These are phyloP conservation scores for Salix arbutifolia DNA, from an alignment of 345 rosid species.

Conservation along the genomic window DNA sequence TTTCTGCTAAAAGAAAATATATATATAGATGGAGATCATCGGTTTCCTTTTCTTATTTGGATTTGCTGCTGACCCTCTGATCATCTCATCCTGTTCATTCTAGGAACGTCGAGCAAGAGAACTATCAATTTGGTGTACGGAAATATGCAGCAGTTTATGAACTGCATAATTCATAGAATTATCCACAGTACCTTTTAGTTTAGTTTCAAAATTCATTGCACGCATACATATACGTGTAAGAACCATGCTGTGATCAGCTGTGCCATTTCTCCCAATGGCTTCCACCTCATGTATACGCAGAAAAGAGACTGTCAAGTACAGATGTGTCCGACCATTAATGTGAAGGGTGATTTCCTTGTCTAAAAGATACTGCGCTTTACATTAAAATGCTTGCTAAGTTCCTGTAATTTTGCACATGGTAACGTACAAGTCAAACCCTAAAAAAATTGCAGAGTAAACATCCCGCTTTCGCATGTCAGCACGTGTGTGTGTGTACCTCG, in stretches of 20 bases:
- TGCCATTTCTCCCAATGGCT: not conserved
- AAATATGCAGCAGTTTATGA: not conserved
- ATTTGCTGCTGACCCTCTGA: not conserved
- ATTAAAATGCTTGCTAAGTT: not conserved
- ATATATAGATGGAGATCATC: not conserved
- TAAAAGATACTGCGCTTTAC: not conserved
- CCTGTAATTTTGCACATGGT: not conserved
- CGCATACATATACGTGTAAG: not conserved
- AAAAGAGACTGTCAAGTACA: not conserved
- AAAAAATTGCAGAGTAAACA: conserved; percentile 9
- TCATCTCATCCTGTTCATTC: not conserved
- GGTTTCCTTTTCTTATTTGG: not conserved
- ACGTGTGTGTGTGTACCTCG: too few relatives aligned
- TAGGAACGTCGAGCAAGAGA: not conserved
- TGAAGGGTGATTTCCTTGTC: not conserved
- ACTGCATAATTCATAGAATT: not conserved
- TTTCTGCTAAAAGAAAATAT: not conserved
- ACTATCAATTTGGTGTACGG: not conserved
- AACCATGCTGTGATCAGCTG: not conserved
- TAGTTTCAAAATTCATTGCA: not conserved
- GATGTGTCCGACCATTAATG: not conserved
- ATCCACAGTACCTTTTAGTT: not conserved
- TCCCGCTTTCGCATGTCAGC: conserved; percentile 7
- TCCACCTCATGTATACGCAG: conserved; percentile 1
- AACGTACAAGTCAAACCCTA: not conserved